Percentiles rank a stretch among this genome's conserved stretches.
These are phyloP conservation scores for Cryptococcus floricola DNA, from an alignment of 1,284 basidiomycete genomes.

Conservation along the genomic window DNA sequence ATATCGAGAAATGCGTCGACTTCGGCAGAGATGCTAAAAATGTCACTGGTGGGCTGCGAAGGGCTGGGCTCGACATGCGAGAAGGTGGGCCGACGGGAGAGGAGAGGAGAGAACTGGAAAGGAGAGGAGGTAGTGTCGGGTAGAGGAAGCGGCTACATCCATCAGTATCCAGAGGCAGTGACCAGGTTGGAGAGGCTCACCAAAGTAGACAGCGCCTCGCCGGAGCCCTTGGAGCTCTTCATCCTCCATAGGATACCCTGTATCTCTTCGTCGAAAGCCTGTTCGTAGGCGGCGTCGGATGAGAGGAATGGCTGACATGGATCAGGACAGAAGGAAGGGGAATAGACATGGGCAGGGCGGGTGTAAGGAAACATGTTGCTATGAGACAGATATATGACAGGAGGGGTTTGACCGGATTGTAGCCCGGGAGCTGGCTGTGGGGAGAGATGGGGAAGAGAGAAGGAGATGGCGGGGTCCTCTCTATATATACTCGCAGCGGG, in stretches of 20 bases:
- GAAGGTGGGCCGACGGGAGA: background rate
- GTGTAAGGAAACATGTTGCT: background rate
- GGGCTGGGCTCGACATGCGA: too few relatives aligned
- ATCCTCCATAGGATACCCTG: background rate
- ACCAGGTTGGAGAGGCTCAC: too few relatives aligned
- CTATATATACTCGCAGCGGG: background rate
- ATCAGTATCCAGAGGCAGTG: too few relatives aligned
- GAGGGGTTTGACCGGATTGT: background rate
- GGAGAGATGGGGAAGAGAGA: background rate
- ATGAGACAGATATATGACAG: background rate
- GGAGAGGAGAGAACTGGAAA: background rate
- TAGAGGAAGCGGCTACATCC: background rate
- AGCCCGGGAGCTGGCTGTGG: background rate
- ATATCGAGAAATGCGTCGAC: too few relatives aligned
- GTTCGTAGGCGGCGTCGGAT: background rate
- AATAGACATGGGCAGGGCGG: background rate
- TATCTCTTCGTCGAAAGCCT: background rate
- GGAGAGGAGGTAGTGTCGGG: constrained; percentile 1
- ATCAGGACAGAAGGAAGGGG: background rate
- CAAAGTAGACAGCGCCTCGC: too few relatives aligned
- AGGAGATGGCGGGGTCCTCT: background rate
- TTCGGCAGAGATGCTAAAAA: too few relatives aligned
- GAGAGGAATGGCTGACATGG: background rate
- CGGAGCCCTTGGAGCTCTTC: too few relatives aligned
- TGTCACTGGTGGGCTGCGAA: too few relatives aligned